A percentile compares a stretch with the other conserved stretches of the same genome.
Evolutionary conservation across 2,329 filamentous ascomycete genomes (phyloP).

Genomic region (Penicillium brasilianum): DNA sequence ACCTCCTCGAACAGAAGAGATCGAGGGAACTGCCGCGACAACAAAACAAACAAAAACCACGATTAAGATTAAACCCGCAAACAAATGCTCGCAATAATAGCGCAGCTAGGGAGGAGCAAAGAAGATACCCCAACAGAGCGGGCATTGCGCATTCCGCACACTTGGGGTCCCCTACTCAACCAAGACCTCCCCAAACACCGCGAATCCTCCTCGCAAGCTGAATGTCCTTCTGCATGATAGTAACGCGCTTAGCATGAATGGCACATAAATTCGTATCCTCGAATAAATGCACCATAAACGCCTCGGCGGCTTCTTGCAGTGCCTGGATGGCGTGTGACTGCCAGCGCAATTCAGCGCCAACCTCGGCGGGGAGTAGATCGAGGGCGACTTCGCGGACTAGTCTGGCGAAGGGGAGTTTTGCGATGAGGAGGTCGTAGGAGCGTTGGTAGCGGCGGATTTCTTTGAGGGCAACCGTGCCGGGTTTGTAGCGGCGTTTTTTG

Average conservation of each 20-base stretch:
- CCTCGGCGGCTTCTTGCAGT: constrained; percentile 93
- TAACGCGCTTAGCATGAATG: constrained; percentile 94
- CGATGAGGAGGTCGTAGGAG: constrained; percentile 83
- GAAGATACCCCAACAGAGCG: too few relatives aligned
- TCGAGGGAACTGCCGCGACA: neutral
- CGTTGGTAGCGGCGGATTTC: constrained; percentile 93
- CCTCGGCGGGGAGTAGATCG: constrained; percentile 61
- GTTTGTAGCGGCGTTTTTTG: constrained; percentile 68
- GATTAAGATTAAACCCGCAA: constrained; percentile 19
- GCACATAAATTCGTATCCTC: constrained; percentile 96
- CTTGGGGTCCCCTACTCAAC: too few relatives aligned
- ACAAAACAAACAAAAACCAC: neutral
- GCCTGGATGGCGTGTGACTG: constrained; percentile 94
- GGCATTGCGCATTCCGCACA: too few relatives aligned
- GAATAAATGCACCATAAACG: constrained; percentile 94
- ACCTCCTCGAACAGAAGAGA: neutral
- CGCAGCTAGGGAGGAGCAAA: neutral
- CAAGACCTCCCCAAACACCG: constrained; percentile 75
- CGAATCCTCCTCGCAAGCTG: constrained; percentile 84
- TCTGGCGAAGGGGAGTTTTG: constrained; percentile 58
- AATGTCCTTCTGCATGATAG: constrained; percentile 98
- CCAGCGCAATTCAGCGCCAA: constrained; percentile 79
- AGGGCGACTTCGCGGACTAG: constrained; percentile 61
- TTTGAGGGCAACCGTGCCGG: constrained; percentile 83
- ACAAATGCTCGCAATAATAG: constrained; percentile 5